These are phyloP conservation scores for Aspergillus arachidicola DNA, from an alignment of 2,329 filamentous ascomycete genomes.

Conservation along the genomic window DNA sequence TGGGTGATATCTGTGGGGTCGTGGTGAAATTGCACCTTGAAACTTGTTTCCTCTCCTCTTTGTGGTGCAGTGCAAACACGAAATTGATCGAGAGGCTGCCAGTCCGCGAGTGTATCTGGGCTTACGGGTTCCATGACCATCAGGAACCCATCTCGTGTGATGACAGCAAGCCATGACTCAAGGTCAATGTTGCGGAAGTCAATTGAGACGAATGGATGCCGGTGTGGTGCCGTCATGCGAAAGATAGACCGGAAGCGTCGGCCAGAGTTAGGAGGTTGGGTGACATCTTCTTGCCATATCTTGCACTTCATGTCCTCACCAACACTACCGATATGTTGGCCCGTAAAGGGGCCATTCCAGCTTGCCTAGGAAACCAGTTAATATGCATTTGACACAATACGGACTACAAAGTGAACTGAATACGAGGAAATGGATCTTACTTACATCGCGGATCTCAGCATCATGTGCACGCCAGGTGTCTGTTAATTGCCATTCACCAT, in stretches of 20 bases:
- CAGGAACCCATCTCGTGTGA: conserved; percentile 79
- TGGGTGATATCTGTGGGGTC: conserved; percentile 73
- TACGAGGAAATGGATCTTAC: conserved; percentile 28
- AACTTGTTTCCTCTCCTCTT: conserved; percentile 83
- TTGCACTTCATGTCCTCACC: conserved; percentile 88
- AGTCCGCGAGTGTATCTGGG: conserved; percentile 77
- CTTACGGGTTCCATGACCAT: conserved; percentile 83
- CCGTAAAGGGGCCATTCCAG: conserved; percentile 90
- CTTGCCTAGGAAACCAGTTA: conserved; percentile 64
- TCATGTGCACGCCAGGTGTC: conserved; percentile 91
- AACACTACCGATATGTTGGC: conserved; percentile 84
- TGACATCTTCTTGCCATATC: conserved; percentile 89
- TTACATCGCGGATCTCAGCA: conserved; percentile 84
- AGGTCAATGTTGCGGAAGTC: conserved; percentile 82
- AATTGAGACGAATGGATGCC: conserved; percentile 72
- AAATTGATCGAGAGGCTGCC: conserved; percentile 74
- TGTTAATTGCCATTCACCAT: conserved; percentile 74
- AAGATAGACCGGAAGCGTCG: conserved; percentile 76
- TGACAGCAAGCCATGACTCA: conserved; percentile 82
- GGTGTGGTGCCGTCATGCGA: conserved; percentile 66
- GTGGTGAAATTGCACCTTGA: conserved; percentile 84
- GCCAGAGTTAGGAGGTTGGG: conserved; percentile 71
- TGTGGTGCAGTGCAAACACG: conserved; percentile 70
- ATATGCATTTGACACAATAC: conserved; percentile 21
- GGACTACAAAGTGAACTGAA: conserved; percentile 18